Evolutionary conservation across 2,329 filamentous ascomycete species (phyloP).

Genomic region (Mycocentrospora acerina): DNA sequence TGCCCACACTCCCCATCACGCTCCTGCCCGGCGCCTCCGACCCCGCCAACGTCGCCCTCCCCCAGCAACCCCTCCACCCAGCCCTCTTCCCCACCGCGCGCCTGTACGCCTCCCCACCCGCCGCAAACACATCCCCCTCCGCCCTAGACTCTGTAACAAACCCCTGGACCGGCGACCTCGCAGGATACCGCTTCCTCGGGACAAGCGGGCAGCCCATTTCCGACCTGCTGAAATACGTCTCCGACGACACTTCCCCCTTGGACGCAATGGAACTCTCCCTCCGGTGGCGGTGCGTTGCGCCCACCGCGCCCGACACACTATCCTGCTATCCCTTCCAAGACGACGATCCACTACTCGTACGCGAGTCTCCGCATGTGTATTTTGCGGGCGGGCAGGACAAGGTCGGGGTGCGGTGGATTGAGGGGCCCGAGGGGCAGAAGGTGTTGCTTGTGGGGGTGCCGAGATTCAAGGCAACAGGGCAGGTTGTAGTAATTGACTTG

Average conservation of each 20-base stretch:
- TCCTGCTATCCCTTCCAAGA: conserved; percentile 98
- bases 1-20: conserved; percentile 86
- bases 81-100: conserved; percentile 84
- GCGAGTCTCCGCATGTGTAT: conserved; percentile 84
- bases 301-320: conserved; percentile 92
- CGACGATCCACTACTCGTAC: conserved; percentile 85
- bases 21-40: conserved; percentile 82
- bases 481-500: conserved; percentile 79
- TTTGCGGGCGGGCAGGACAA: conserved; percentile 82
- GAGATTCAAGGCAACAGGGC: conserved; percentile 73
- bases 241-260: conserved; percentile 71
- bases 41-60: conserved; percentile 84
- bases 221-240: conserved; percentile 89
- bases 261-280: conserved; percentile 95
- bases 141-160: conserved; percentile 93
- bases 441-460: conserved; percentile 84
- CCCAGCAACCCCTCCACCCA: conserved; percentile 89
- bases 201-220: conserved; percentile 91
- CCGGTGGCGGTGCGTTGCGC: conserved; percentile 85
- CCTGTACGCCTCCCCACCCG: conserved; percentile 59
- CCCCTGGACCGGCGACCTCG: conserved; percentile 86
- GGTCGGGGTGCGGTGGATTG: conserved; percentile 71
- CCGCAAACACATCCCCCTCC: conserved; percentile 49
- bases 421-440: conserved; percentile 64
- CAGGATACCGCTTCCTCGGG: conserved; percentile 84